Base-by-base conservation (phyloP, 768 basidiomycete species). In the Podaxis sp. region DNA sequence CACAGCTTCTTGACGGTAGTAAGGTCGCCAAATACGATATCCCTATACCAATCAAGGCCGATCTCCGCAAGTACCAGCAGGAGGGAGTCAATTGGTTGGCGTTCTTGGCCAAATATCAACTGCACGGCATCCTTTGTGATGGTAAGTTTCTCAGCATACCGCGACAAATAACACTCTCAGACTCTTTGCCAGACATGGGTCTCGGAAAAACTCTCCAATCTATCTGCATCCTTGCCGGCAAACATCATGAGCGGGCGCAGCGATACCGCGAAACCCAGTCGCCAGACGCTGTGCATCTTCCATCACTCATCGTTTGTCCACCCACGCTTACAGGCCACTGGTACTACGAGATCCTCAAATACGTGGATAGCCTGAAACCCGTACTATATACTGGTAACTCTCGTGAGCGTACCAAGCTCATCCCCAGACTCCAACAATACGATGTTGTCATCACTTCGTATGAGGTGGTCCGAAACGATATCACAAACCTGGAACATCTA, bases 41-140 rank as follows among this genome's bases (percentile, higher is more conserved):
- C 1, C 95, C 97, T 0, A 87, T 95, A 60, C 76, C 79, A 28
- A 92, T 99, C 80, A 93, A 96, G 62, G 95, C 96, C 36, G 94
- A 98, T 67, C 80, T 99, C 53, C 90, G 97, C 63, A 94, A 95
- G 72, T 99, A 99, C 73, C 97, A 99, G 75, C 93, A 94, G 76
- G 97, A 99, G 60, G 97, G 97, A 37, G 93, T 99, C 66, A 99
- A 94, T 72, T 99, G 97, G 97, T 81, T 99, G 17, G 97, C 97
- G 1, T 99, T 99, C 80, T 81, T 99, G 40, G 93, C 95, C 20
- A 98, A 97, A 73, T 99, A 97, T 73, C 97, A 99, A 70, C 76
- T 99, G 2, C 97, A 99, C 72, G 97, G 97, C 13, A 93, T 99
- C 68, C 87, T 99, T 30, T 99, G 97, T 72, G 97, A 99, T 70